These are phyloP conservation scores for Thermoascus crustaceus DNA, from an alignment of 2,329 filamentous ascomycete genomes.

Conservation along the genomic window DNA sequence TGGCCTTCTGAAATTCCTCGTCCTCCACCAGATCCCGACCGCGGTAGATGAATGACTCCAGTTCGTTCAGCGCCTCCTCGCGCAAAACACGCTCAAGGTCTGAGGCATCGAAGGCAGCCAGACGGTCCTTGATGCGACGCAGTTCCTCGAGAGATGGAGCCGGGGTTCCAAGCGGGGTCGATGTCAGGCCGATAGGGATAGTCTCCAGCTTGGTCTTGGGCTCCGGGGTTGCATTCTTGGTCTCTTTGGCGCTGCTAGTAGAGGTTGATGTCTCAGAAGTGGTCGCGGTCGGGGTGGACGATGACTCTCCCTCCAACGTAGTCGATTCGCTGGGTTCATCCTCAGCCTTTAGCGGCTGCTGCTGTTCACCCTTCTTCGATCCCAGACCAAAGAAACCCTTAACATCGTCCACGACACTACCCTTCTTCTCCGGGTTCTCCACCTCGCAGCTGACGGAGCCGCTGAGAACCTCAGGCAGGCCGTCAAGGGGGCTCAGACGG, in stretches of 20 bases:
- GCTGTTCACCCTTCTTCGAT: constrained; percentile 78
- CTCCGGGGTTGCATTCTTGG: constrained; percentile 28
- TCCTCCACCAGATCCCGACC: constrained; percentile 74
- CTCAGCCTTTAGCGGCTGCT: constrained; percentile 59
- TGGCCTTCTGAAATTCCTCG: constrained; percentile 62
- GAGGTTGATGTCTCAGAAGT: constrained; percentile 42
- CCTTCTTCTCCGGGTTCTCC: constrained; percentile 62
- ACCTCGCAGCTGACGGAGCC: constrained; percentile 80
- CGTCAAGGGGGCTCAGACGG: constrained; percentile 62
- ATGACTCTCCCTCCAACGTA: constrained; percentile 36
- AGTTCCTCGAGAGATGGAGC: constrained; percentile 28
- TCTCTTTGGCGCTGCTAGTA: constrained; percentile 41
- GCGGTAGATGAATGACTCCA: constrained; percentile 91
- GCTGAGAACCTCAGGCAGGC: constrained; percentile 68
- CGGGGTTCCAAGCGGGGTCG: constrained; percentile 37
- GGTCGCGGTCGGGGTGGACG: constrained; percentile 39
- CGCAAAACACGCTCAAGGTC: constrained; percentile 68
- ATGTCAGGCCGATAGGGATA: constrained; percentile 45
- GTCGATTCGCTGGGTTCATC: constrained; percentile 44
- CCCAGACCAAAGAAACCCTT: constrained; percentile 96
- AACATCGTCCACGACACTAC: constrained; percentile 80
- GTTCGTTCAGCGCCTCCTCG: constrained; percentile 81
- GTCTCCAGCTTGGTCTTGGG: constrained; percentile 42
- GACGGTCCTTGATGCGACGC: constrained; percentile 56
- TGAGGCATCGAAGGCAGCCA: constrained; percentile 77